Conservation (phyloP, 345 rosid genomes). For the Aquilaria sinensis region DNA sequence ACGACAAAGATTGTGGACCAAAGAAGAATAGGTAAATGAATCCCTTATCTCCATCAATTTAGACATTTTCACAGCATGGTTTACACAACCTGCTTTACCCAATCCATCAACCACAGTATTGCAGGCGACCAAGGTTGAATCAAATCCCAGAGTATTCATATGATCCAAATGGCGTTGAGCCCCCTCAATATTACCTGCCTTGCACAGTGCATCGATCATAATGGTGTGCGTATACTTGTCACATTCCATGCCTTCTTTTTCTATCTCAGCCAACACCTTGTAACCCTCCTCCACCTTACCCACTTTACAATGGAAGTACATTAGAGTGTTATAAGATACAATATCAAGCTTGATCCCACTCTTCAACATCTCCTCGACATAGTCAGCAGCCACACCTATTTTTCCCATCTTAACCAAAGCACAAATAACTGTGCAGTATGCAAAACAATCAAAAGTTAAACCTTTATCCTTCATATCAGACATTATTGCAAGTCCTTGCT, state of each 20-base stretch:
- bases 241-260: conserved; percentile 46
- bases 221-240: conserved; percentile 81
- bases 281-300: conserved; percentile 54
- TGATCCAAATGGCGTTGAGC: conserved; percentile 46
- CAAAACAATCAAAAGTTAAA: conserved; percentile 73
- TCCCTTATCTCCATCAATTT: conserved; percentile 67
- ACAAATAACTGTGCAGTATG: conserved; percentile 53
- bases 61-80: conserved; percentile 44
- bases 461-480: conserved; percentile 56
- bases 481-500: conserved; percentile 57
- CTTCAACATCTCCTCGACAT: conserved; percentile 32
- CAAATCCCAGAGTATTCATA: conserved; percentile 46
- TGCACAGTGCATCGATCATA: conserved; percentile 61
- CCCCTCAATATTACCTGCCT: conserved; percentile 46
- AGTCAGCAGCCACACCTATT: conserved; percentile 38
- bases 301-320: conserved; percentile 57
- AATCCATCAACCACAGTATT: conserved; percentile 66
- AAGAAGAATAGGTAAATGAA: conserved; percentile 64
- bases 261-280: conserved; percentile 48
- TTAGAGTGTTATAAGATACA: conserved; percentile 62
- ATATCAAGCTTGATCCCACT: conserved; percentile 62
- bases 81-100: conserved; percentile 57
- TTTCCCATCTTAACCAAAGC: conserved; percentile 64
- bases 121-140: conserved; percentile 43
- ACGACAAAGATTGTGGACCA: conserved; percentile 81